Evolutionary conservation across 768 basidiomycete genomes (phyloP).

Genomic region (Suillus bovinus): DNA sequence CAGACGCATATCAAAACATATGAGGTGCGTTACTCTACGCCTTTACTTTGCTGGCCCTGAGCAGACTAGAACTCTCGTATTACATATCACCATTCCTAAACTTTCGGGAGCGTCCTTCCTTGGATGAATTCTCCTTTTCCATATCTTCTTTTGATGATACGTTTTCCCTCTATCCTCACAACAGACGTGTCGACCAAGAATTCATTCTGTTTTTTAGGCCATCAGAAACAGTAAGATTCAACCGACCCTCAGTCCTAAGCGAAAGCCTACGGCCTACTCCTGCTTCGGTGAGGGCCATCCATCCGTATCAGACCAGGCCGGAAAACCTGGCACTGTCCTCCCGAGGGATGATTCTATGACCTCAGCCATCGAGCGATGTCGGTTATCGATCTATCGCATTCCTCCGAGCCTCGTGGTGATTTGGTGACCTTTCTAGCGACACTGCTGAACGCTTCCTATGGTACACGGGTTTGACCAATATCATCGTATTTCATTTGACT

Average conservation of each 20-base stretch:
- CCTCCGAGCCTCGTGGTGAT: neutral
- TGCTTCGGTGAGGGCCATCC: constrained; percentile 27
- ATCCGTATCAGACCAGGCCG: constrained; percentile 22
- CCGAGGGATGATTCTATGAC: no score
- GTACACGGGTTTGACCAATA: neutral
- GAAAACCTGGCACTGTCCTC: constrained; percentile 6
- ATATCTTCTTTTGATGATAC: constrained; percentile 67
- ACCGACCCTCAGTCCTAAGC: constrained; percentile 45
- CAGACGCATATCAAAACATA: neutral
- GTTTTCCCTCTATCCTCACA: constrained; percentile 58
- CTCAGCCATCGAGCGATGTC: neutral
- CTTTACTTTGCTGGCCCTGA: neutral
- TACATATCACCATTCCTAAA: constrained; percentile 37
- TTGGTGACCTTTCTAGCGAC: neutral
- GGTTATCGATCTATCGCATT: neutral
- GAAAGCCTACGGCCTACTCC: constrained; percentile 42
- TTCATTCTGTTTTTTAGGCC: constrained; percentile 28
- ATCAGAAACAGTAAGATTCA: constrained; percentile 40
- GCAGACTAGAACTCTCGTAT: neutral
- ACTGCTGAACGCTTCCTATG: neutral
- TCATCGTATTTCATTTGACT: neutral
- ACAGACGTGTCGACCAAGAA: constrained; percentile 68
- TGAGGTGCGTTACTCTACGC: neutral
- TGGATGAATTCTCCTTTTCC: constrained; percentile 58
- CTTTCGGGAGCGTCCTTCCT: constrained; percentile 52